These are phyloP conservation scores for Helichrysum umbraculigerum DNA, from an alignment of 129 eudicot genomes.

Conservation along the genomic window DNA sequence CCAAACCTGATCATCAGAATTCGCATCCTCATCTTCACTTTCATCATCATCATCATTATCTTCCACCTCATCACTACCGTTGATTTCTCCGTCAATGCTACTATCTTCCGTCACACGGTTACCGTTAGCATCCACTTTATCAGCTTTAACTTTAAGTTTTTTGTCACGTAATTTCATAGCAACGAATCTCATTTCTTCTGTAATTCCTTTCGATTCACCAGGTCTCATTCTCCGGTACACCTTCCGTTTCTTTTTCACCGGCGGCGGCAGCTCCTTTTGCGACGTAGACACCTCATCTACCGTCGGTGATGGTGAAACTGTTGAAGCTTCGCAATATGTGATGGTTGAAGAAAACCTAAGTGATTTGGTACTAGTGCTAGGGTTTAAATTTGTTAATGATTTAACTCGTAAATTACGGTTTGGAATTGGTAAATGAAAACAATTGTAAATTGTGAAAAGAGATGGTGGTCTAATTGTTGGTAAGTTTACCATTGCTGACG, in stretches of 20 bases:
- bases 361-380: constrained; percentile 10
- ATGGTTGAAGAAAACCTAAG: constrained; percentile 22
- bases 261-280: constrained; percentile 37
- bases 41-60: constrained; percentile 10
- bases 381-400: constrained; percentile 12
- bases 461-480: constrained; percentile 17
- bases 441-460: constrained; percentile 10
- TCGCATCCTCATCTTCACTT: constrained; percentile 14
- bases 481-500: constrained; percentile 30
- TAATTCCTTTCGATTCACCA: constrained; percentile 74
- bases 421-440: constrained; percentile 15
- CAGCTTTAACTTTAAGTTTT: constrained; percentile 24
- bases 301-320: background rate
- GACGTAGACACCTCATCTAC: constrained; percentile 12
- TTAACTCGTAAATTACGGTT: background rate
- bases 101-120: background rate
- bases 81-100: constrained; percentile 13
- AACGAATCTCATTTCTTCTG: constrained; percentile 94
- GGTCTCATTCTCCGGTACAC: constrained; percentile 70
- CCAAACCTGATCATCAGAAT: constrained; percentile 39
- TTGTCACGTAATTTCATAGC: constrained; percentile 79
- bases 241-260: constrained; percentile 43
- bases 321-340: constrained; percentile 14
- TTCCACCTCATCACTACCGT: constrained; percentile 2
- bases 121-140: background rate